Percentiles rank a stretch among this genome's conserved stretches.
phyloP scores from a whole-genome alignment of 257 asterid genomes.

The Rubia yunnanensis region DNA sequence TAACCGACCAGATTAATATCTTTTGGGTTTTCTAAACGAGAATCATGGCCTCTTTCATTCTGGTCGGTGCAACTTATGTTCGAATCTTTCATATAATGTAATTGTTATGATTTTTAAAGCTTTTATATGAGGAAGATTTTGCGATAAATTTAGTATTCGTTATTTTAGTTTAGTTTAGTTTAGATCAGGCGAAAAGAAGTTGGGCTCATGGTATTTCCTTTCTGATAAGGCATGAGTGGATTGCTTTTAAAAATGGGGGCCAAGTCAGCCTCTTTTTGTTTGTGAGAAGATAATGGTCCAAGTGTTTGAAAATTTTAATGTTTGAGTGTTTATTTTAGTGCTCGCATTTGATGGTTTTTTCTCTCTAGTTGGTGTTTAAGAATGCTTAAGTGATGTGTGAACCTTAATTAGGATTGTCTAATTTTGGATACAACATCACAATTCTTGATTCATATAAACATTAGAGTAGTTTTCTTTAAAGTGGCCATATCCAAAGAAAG shows the following conservation, averaged over 20 bases:
- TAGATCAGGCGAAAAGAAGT: not conserved
- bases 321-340: not conserved
- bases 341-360: not conserved
- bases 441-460: too few relatives aligned
- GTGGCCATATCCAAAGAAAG: too few relatives aligned
- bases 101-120: too few relatives aligned
- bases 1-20: not conserved
- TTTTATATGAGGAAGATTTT: too few relatives aligned
- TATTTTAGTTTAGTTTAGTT: not conserved
- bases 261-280: conserved; percentile 3
- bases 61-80: too few relatives aligned
- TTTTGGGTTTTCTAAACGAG: too few relatives aligned
- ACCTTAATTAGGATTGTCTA: not conserved
- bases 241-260: not conserved
- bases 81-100: too few relatives aligned
- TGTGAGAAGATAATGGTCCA: not conserved
- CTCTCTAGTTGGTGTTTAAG: not conserved
- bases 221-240: not conserved
- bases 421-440: not conserved
- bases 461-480: too few relatives aligned
- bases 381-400: not conserved
- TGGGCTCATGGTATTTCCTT: not conserved
- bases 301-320: not conserved
- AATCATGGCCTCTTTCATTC: too few relatives aligned
- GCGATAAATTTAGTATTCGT: too few relatives aligned